Conservation (phyloP, 306 rosid species). For the Dalbergia oliveri region DNA sequence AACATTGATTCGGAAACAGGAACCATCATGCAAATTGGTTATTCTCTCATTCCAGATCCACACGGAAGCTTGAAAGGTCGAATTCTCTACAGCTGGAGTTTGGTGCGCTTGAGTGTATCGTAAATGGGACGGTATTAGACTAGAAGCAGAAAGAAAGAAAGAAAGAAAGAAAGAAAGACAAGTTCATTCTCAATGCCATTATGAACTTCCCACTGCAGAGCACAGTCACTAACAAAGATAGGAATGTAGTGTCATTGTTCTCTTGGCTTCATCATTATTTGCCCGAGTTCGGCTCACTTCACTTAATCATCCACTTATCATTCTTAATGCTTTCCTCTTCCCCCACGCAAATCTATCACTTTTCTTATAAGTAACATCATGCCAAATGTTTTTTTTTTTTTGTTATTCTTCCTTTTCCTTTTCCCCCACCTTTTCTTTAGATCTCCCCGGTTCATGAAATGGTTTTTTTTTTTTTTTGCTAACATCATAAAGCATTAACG, state of each 20-base stretch:
- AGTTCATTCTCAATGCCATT: background rate
- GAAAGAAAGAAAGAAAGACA: background rate
- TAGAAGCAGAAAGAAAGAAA: background rate
- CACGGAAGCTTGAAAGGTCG: background rate
- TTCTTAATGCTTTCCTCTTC: background rate
- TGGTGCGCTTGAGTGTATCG: conserved; percentile 7
- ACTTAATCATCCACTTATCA: conserved; percentile 25
- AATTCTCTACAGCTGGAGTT: conserved; percentile 25
- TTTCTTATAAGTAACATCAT: background rate
- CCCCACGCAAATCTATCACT: conserved; percentile 4
- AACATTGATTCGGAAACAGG: conserved; percentile 4
- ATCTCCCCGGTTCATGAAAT: background rate
- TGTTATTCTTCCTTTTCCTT: background rate
- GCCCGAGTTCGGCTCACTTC: background rate
- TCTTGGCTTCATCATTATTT: conserved; percentile 6
- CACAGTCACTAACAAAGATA: conserved; percentile 1
- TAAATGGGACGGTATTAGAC: background rate
- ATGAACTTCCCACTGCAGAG: conserved; percentile 1
- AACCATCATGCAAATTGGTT: conserved; percentile 2
- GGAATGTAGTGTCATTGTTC: conserved; percentile 23
- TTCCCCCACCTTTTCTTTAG: background rate
- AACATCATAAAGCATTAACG: too few species aligned
- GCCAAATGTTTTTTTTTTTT: background rate
- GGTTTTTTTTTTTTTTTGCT: too few species aligned
- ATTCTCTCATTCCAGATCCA: conserved; percentile 14